Evolutionary conservation across 805 yeast species (phyloP), one percentile per base, ranked within the genome.

Genomic region (Clavispora fructus): DNA sequence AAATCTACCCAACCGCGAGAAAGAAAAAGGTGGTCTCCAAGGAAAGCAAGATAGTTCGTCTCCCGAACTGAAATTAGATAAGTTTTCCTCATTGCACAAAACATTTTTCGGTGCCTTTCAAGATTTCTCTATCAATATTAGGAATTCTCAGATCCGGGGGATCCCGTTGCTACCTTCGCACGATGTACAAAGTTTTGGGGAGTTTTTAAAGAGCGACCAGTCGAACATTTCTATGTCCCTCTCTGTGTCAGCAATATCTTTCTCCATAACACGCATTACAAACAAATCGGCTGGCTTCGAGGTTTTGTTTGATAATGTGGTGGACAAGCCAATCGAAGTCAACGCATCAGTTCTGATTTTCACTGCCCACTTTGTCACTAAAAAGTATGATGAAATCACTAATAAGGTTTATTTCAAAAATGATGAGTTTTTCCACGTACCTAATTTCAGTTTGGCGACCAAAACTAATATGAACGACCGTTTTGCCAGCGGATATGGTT

Each of bases 211-310:
- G 13, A 37, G 39, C 14, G n/a, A 19, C 7, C 17, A 35, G n/a
- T 44, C 50, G 7, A 33, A 35, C 9, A 35, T 38, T 11, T 40
- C 50, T 14, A 16, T 49, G 10, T 39, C 44, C 28, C 28, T 45
- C 17, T 43, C 55, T 1, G 45, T 53, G 44, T 41, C 51, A 29
- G 41, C 57, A 1, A 29, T 45, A 4, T 44, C 58, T 3, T 28
- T 53, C 6, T 48, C 51, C 19, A 37, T 49, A 12, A 49, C 43
- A 2, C 37, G 49, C 14, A 27, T 54, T 6, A 23, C 40, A 9
- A 40, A 52, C 10, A 38, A 32, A 8, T 45, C 51, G 10, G 74
- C 76, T 4, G 77, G 76, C 0, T 72, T 63, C 49, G 69, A 68
- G 35, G 64, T 65, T 6, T 54, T 69, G 14, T 72, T 71, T 52